phyloP scores from a whole-genome alignment of 192 early-diverging fungal genomes.

The Backusella australiensis region DNA sequence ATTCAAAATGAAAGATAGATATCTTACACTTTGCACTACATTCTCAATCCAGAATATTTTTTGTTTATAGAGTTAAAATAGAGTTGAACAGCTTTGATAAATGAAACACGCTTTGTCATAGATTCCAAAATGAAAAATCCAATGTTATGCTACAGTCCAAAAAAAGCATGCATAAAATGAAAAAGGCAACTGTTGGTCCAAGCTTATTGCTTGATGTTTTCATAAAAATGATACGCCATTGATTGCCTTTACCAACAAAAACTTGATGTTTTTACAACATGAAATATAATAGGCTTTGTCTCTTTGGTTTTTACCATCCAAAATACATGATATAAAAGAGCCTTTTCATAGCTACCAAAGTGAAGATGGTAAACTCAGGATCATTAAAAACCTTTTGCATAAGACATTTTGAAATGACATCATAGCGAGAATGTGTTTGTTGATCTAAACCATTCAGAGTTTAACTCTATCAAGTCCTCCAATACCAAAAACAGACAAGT shows the following conservation, averaged over 20 bases:
- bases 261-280: neutral
- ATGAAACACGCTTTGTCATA: neutral
- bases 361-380: neutral
- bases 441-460: neutral
- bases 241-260: neutral
- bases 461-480: neutral
- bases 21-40: neutral
- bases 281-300: neutral
- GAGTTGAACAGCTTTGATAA: neutral
- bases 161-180: neutral
- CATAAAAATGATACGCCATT: too few species aligned
- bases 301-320: neutral
- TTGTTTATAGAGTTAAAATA: neutral
- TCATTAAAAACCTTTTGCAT: neutral
- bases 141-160: neutral
- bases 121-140: neutral
- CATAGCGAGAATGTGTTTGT: neutral
- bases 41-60: too few species aligned
- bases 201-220: neutral
- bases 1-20: neutral
- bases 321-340: neutral
- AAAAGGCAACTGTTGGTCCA: neutral
- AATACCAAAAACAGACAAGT: neutral
- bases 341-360: neutral
- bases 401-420: neutral